Evolutionary conservation across 1,284 basidiomycete species (phyloP), one percentile per base, ranked within the genome.

Genomic region (Xerocomus minutiporus): DNA sequence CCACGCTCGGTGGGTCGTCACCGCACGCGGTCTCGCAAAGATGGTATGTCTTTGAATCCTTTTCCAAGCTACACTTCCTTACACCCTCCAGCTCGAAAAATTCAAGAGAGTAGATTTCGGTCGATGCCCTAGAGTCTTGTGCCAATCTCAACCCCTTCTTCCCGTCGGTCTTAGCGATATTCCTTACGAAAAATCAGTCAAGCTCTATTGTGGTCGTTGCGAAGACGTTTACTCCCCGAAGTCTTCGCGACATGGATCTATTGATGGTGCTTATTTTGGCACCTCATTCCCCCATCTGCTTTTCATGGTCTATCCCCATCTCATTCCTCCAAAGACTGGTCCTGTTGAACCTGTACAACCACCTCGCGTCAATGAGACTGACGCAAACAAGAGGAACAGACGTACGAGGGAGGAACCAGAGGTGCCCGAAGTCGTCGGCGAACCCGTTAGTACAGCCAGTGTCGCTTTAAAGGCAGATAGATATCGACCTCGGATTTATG

Each of bases 171-270:
- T 97, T 34, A 93, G 91, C 53, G 95, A 97, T 71, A 79, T 93
- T 17, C 91, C 94, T 0, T 97, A 95, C 71, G 91, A 95, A 70
- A 97, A 97, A 75, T 92, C 91, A 32, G 94, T 97, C 65, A 97
- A 97, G 70, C 86, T 97, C 48, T 96, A 94, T 74, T 97, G 95
- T 70, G 93, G 92, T 3, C 86, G 93, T 36, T 97, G 94, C 72
- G 94, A 97, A 74, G 95, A 97, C 71, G 86, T 97, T 58, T 97
- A 97, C 73, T 92, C 89, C 0, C 94, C 94, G 42, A 97, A 97
- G 71, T 92, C 88, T 3, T 93, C 92, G 9, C 82, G 94, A 36
- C 94, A 97, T 70, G 93, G 94, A 43, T 88, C 88, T 32, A 97
- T 97, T 66, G 94, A 97, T 69, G 94, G 94, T 29, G 94, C 95